A percentile compares a stretch with the other conserved stretches of the same genome.
These are phyloP conservation scores for Phylloporus sp. DNA, from an alignment of 1,284 basidiomycete genomes.

Conservation along the genomic window DNA sequence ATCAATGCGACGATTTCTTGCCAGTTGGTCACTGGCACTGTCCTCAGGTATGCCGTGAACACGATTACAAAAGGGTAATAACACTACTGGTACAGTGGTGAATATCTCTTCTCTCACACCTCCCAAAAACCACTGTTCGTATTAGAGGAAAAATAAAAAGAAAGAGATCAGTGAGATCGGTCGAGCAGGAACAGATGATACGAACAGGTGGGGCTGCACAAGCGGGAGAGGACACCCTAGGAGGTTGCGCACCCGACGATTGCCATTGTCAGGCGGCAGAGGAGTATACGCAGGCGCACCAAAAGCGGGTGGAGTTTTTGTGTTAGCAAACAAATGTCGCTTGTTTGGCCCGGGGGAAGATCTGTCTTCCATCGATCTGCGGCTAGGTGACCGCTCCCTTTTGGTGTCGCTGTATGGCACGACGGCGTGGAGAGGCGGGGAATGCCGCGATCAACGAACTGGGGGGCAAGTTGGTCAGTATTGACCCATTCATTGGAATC, in stretches of 20 bases:
- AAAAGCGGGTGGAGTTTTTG: constrained; percentile 12
- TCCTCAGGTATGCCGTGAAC: constrained; percentile 4
- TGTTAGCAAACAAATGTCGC: constrained; percentile 25
- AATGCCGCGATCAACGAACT: constrained; percentile 34
- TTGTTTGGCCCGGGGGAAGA: constrained; percentile 39
- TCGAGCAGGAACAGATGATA: constrained; percentile 31
- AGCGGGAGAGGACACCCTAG: constrained; percentile 29
- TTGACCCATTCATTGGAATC: constrained; percentile 46
- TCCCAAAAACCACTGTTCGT: constrained; percentile 14
- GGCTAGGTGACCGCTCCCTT: constrained; percentile 32
- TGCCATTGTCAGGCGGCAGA: constrained; percentile 35
- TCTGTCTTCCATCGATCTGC: constrained; percentile 21
- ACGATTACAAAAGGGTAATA: constrained; percentile 38
- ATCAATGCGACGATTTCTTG: too few species aligned
- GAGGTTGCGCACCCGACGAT: constrained; percentile 17
- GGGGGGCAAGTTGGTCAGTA: constrained; percentile 40
- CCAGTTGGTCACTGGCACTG: too few species aligned
- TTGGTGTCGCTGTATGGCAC: constrained; percentile 20
- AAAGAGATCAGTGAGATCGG: constrained; percentile 14
- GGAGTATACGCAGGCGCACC: constrained; percentile 15
- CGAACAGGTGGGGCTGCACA: constrained; percentile 40
- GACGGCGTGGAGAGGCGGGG: constrained; percentile 30
- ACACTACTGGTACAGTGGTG: constrained; percentile 34
- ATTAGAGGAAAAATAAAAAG: constrained; percentile 9
- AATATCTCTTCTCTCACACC: constrained; percentile 14